Base-by-base conservation (phyloP, 2,329 filamentous ascomycete genomes). In the Nemania serpens region DNA sequence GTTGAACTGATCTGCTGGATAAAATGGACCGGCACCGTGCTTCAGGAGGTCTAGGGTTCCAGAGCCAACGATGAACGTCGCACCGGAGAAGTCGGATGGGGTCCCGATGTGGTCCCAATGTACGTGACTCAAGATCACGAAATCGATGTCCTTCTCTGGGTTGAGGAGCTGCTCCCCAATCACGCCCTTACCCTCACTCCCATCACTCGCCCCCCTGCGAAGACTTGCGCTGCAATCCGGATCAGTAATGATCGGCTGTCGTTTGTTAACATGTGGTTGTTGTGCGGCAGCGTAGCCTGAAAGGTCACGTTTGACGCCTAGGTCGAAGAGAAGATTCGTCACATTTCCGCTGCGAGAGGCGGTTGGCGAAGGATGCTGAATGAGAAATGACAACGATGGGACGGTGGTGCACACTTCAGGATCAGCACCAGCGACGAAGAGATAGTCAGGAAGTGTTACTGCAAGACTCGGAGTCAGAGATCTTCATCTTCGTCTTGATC, bases 71-170 rank as follows among this genome's bases (percentile, higher is more conserved):
- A 82, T 65, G 63, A 86, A 84, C 2, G 74, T 74, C 0, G 82
- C 75, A 12, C 74, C 70, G 0, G 75, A 61, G 63, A 84, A 86
- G 65, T 85, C 82, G 1, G 74, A 71, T 0, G 83, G 81, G 4
- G 81, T 83, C n/a, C 84, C 84, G 39, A 82, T 76, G 62, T 86
- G 84, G 65, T 87, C 84, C 76, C 82, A 85, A 66, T 87, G 83
- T 0, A 83, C 76, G 60, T 87, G 84, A 64, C 78, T 82, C 1
- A 84, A 69, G 7, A 86, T 70, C 5, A 76, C 70, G 0, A 68
- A 41, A 50, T 75, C 67, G 37, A 78, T 69, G 18, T 66, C 62
- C 18, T 45, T 59, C 6, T 55, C 62, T 1, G 60, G 58, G 5
- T 52, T 15, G 9, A 64, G 55, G 12, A 64, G 59, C 2, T 58